A percentile compares a stretch with the other conserved stretches of the same genome.
These are phyloP conservation scores for Populus davidiana DNA, from an alignment of 345 rosid genomes.

Conservation along the genomic window DNA sequence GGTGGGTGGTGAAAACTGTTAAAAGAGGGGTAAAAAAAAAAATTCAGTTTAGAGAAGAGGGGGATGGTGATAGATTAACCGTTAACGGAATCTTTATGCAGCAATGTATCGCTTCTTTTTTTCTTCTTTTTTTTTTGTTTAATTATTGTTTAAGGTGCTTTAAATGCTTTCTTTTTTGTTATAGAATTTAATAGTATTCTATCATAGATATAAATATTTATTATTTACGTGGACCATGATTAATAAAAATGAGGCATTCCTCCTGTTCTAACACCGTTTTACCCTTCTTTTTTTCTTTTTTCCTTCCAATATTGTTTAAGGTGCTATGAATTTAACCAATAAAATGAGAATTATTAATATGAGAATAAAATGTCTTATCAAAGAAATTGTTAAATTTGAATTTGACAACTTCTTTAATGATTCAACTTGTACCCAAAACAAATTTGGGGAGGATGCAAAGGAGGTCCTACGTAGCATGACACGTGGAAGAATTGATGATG, in stretches of 20 bases:
- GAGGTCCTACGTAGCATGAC: neutral
- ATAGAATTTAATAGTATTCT: constrained; percentile 7
- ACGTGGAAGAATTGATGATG: neutral
- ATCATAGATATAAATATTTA: constrained; percentile 25
- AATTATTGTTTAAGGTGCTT: constrained; percentile 33
- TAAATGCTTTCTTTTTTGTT: neutral
- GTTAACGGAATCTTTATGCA: constrained; percentile 23
- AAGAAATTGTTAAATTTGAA: too few species aligned
- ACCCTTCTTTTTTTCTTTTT: rapidly evolving
- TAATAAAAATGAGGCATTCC: constrained; percentile 39
- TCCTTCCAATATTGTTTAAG: neutral
- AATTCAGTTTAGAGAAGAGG: constrained; percentile 24
- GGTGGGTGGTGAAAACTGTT: constrained; percentile 42
- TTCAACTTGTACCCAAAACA: too few species aligned
- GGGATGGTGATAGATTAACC: constrained; percentile 41
- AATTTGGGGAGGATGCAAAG: too few species aligned
- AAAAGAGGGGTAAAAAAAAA: constrained; percentile 7
- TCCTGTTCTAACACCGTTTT: neutral
- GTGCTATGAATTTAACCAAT: neutral
- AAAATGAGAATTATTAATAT: too few species aligned
- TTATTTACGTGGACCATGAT: constrained; percentile 25
- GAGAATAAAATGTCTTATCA: too few species aligned
- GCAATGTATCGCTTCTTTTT: constrained; percentile 21
- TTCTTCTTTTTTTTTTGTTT: neutral
- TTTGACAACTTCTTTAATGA: too few species aligned